Percentiles rank a stretch among this genome's conserved stretches.
phyloP scores from a whole-genome alignment of 2,329 filamentous ascomycete genomes.

The Mycogone perniciosa region DNA sequence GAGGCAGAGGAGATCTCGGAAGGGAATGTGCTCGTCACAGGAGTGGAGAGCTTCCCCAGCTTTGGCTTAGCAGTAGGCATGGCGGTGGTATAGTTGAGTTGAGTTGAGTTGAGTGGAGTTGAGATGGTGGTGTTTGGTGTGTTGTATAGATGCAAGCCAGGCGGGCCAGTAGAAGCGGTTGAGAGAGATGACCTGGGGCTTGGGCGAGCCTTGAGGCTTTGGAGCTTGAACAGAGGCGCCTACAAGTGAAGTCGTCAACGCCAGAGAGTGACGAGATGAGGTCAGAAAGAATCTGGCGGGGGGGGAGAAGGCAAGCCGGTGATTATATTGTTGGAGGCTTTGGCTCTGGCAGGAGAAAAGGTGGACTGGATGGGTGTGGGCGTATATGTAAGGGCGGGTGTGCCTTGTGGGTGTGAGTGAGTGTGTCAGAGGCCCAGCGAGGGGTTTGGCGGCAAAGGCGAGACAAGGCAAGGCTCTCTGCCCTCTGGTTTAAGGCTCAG shows the following conservation, averaged over 20 bases:
- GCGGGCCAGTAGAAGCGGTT: neutral
- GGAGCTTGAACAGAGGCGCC: conserved; percentile 3
- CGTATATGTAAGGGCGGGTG: conserved; percentile 3
- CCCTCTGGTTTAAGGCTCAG: neutral
- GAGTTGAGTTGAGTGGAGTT: conserved; percentile 4
- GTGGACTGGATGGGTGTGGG: conserved; percentile 9
- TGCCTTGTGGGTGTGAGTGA: conserved; percentile 9
- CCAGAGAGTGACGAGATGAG: conserved; percentile 10
- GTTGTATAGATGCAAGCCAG: neutral
- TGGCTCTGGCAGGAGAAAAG: conserved; percentile 12
- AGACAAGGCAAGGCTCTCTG: conserved; percentile 10
- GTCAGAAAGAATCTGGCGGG: conserved; percentile 11
- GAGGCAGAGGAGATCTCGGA: conserved; percentile 48
- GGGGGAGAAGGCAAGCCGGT: conserved; percentile 12
- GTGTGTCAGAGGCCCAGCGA: conserved; percentile 10
- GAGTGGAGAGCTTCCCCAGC: conserved; percentile 56
- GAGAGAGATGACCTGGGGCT: neutral
- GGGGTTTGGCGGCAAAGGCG: conserved; percentile 19
- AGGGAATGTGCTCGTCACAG: conserved; percentile 56
- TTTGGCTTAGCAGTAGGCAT: conserved; percentile 52
- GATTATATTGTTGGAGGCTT: conserved; percentile 13
- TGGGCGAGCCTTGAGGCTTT: conserved; percentile 9
- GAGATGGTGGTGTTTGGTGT: conserved; percentile 8
- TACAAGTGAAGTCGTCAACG: conserved; percentile 3
- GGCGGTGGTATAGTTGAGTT: conserved; percentile 21